Evolutionary conservation across 805 yeast species (phyloP), one percentile per base, ranked within the genome.

Genomic region (Sugiyamaella smithiae): DNA sequence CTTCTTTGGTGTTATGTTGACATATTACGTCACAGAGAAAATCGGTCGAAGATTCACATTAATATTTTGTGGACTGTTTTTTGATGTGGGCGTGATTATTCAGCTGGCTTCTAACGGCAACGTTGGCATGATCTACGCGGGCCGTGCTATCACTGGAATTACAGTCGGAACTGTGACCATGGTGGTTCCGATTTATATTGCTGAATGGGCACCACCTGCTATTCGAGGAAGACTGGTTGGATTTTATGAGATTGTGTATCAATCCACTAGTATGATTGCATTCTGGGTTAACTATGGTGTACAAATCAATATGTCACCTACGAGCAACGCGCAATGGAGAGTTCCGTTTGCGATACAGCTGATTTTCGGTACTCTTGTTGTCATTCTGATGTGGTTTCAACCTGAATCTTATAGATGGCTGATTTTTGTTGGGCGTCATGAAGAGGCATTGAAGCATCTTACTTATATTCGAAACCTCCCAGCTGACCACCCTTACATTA

Each of bases 161-260:
- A 79, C 80, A 20, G 75, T 76, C 46, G 83, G 83, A 1, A 73
- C 75, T 7, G 68, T 77, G 28, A 68, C 80, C 1, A 71, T 72
- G 58, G 65, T 77, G 44, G 76, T 77, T 0, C 89, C 82, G 0
- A 68, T 76, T 2, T 77, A 73, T 56, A 64, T 75, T 12, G 70
- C 77, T 19, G 82, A 77, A 55, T 65, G 74, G 12, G 66, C 67
- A 1, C 66, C 65, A 1, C 56, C 65, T 1, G 52, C 57, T 12
- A 45, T 59, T 17, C 63, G 69, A 32, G 69, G 69, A 29, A 20
- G 48, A 12, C 19, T 50, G 51, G 56, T 52, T 7, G 48, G 48
- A 14, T 45, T 45, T 31, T 48, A 48, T 17, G 51, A 48, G 28
- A 43, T 48, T 26, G 43, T 48, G 16, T 48, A 48, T 22, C 51